A percentile compares a stretch with the other conserved stretches of the same genome.
phyloP scores from a whole-genome alignment of 2,329 filamentous ascomycete genomes.

The Trichoderma afroharzianum region DNA sequence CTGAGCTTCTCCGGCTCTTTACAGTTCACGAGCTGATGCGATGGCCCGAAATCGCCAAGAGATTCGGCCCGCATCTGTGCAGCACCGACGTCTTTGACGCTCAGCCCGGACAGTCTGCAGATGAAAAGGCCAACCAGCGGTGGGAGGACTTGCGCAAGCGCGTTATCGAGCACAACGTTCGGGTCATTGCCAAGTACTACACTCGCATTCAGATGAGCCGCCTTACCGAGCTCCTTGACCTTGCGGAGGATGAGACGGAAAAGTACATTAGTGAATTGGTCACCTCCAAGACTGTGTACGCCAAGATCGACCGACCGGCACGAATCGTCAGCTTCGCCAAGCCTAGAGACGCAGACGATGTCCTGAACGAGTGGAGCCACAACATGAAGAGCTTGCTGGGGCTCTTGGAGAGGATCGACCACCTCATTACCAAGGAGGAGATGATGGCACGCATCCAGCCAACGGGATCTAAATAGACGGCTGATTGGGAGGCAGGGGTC shows the following conservation, averaged over 20 bases:
- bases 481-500: conserved; percentile 1
- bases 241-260: conserved; percentile 93
- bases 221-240: conserved; percentile 83
- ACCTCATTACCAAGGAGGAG: conserved; percentile 98
- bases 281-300: conserved; percentile 95
- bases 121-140: conserved; percentile 77
- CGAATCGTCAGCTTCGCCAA: conserved; percentile 91
- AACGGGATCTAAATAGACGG: conserved; percentile 36
- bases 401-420: conserved; percentile 85
- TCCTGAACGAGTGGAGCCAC: conserved; percentile 96
- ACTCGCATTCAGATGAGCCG: conserved; percentile 92
- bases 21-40: conserved; percentile 96
- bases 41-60: conserved; percentile 88
- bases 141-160: conserved; percentile 97
- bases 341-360: conserved; percentile 89
- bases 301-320: conserved; percentile 93
- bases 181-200: conserved; percentile 97
- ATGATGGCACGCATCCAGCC: conserved; percentile 99
- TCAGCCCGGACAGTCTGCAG: conserved; percentile 58
- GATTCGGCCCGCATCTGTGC: conserved; percentile 84
- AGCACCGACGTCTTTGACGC: conserved; percentile 85
- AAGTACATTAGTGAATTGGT: conserved; percentile 98
- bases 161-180: conserved; percentile 98
- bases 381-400: conserved; percentile 95
- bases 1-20: conserved; percentile 87